A percentile compares a stretch with the other conserved stretches of the same genome.
Conservation (phyloP, 2,329 filamentous ascomycete species). For the Aspergillus sp. region DNA sequence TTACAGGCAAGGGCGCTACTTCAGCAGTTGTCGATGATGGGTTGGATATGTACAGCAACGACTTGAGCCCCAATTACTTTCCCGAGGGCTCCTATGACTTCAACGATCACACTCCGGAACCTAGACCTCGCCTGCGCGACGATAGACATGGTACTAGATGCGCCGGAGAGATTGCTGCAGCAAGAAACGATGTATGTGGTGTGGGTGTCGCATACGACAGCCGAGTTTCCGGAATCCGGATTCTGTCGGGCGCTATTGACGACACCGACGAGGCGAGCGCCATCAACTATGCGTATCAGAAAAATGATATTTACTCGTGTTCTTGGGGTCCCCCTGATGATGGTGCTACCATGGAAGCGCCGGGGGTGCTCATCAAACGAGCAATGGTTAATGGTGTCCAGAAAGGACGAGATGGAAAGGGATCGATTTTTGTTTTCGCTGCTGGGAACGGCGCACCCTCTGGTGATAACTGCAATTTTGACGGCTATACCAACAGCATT, state of each 20-base stretch:
- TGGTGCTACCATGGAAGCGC: conserved; percentile 90
- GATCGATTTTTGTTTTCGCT: conserved; percentile 95
- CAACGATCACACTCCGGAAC: conserved; percentile 81
- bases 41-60: conserved; percentile 91
- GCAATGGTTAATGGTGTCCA: conserved; percentile 94
- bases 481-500: conserved; percentile 98
- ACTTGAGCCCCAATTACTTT: conserved; percentile 93
- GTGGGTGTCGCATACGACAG: conserved; percentile 95
- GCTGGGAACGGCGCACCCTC: conserved; percentile 87
- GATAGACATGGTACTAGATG: conserved; percentile 93
- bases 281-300: conserved; percentile 87
- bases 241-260: conserved; percentile 85
- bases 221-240: conserved; percentile 87
- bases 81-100: conserved; percentile 93
- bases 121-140: conserved; percentile 79
- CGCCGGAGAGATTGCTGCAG: conserved; percentile 90
- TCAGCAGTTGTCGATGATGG: conserved; percentile 97
- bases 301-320: conserved; percentile 97
- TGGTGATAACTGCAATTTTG: conserved; percentile 98
- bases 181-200: conserved; percentile 89
- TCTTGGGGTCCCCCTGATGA: conserved; percentile 98
- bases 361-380: conserved; percentile 81
- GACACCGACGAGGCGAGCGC: conserved; percentile 91
- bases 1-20: conserved; percentile 86
- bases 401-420: conserved; percentile 78